phyloP scores from a whole-genome alignment of 345 rosid species.

The Eucalyptus guilfoylei region DNA sequence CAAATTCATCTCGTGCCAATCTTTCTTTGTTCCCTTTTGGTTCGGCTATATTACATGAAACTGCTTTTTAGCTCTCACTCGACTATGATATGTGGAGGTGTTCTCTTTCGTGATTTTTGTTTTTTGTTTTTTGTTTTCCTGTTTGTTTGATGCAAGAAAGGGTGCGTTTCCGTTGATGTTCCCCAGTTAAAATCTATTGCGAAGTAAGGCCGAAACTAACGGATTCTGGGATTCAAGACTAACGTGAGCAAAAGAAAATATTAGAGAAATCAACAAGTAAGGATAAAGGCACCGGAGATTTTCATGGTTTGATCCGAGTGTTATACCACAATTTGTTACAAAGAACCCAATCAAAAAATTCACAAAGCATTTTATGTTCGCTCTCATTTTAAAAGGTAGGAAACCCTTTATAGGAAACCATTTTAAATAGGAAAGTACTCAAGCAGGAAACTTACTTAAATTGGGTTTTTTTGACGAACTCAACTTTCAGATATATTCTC shows the following conservation, averaged over 20 bases:
- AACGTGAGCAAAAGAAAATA: not conserved
- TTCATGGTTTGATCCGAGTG: not conserved
- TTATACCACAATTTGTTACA: not conserved
- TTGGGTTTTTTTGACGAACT: no score
- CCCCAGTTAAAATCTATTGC: not conserved
- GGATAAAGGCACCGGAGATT: not conserved
- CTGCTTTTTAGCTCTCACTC: not conserved
- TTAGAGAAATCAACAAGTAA: not conserved
- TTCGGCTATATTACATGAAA: not conserved
- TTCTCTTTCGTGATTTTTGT: not conserved
- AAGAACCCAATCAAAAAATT: not conserved
- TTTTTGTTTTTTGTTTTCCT: not conserved
- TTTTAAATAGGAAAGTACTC: no score
- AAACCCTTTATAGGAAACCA: no score
- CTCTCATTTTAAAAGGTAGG: not conserved
- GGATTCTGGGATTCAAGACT: not conserved
- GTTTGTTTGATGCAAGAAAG: not conserved
- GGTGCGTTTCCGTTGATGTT: not conserved
- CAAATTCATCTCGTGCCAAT: not conserved
- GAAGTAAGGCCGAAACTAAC: not conserved
- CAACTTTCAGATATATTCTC: no score
- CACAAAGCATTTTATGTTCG: not conserved
- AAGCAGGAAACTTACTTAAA: not conserved
- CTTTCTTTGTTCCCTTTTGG: not conserved
- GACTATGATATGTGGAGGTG: not conserved